Conservation (phyloP, 169 alveolate genomes). For the Neospora caninum region DNA sequence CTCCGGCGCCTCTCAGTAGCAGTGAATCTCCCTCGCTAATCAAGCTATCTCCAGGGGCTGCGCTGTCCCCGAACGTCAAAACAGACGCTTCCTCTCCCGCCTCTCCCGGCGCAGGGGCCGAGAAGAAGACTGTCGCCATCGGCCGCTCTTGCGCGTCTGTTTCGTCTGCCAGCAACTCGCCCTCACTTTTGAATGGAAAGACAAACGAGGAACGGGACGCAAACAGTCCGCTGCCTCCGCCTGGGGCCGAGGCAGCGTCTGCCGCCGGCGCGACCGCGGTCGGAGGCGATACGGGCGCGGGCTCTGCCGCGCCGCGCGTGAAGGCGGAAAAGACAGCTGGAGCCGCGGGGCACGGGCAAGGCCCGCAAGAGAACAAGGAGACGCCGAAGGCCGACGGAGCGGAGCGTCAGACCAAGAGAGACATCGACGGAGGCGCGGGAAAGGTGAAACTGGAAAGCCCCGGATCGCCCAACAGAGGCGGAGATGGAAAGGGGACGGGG, state of each 20-base stretch:
- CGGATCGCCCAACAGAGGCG: slow-evolving; percentile 5
- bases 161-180: not conserved
- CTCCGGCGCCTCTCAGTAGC: not conserved
- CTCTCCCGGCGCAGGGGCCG: no score
- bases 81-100: not conserved
- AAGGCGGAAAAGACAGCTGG: no score
- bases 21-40: not conserved
- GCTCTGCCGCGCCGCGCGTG: not conserved
- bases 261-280: slow-evolving; percentile 5
- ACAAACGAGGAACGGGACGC: not conserved
- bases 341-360: no score
- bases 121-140: not conserved
- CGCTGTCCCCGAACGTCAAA: not conserved
- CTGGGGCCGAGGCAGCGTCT: not conserved
- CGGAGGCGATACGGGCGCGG: not conserved
- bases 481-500: not conserved
- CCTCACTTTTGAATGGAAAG: not conserved
- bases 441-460: not conserved
- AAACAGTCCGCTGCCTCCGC: not conserved
- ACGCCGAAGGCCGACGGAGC: not conserved
- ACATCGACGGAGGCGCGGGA: slow-evolving; percentile 6
- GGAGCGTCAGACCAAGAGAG: not conserved
- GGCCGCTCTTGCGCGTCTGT: not conserved
- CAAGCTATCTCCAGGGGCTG: not conserved
- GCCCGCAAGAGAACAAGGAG: not conserved